phyloP scores from a whole-genome alignment of 2,329 filamentous ascomycete species.

The Alternaria gaisen region DNA sequence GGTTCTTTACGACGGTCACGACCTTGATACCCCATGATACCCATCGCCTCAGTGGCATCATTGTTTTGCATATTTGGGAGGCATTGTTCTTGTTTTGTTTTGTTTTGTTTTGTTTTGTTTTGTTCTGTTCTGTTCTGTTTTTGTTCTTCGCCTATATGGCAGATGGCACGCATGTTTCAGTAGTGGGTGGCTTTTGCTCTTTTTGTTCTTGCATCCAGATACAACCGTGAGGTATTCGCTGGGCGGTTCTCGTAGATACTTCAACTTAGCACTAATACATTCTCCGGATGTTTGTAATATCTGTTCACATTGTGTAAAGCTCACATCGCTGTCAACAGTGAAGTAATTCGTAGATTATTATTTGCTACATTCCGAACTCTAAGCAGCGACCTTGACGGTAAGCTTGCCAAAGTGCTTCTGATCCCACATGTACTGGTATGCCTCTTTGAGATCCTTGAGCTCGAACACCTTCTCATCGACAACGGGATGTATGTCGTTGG shows the following conservation, averaged over 20 bases:
- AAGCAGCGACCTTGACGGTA: slow-evolving; percentile 41
- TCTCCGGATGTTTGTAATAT: neutral
- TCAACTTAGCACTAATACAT: neutral
- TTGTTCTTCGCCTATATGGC: slow-evolving; percentile 12
- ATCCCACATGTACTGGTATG: slow-evolving; percentile 59
- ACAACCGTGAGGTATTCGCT: neutral
- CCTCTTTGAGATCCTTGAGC: slow-evolving; percentile 61
- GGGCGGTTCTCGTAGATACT: neutral
- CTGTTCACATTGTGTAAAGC: neutral
- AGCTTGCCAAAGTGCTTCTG: slow-evolving; percentile 57
- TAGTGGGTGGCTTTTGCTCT: neutral
- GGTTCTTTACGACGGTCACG: slow-evolving; percentile 18
- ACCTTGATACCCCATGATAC: slow-evolving; percentile 26
- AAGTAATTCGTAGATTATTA: neutral
- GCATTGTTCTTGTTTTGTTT: neutral
- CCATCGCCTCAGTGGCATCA: slow-evolving; percentile 18
- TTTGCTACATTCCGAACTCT: neutral
- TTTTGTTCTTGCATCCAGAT: neutral
- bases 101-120: no score
- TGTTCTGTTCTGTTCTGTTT: neutral
- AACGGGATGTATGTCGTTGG: slow-evolving; percentile 66
- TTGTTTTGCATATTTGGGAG: slow-evolving; percentile 1
- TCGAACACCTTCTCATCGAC: slow-evolving; percentile 66
- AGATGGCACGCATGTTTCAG: neutral
- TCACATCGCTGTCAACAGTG: neutral